phyloP scores from a whole-genome alignment of 495 filamentous ascomycete genomes.

The Penicillium bovifimosum region DNA sequence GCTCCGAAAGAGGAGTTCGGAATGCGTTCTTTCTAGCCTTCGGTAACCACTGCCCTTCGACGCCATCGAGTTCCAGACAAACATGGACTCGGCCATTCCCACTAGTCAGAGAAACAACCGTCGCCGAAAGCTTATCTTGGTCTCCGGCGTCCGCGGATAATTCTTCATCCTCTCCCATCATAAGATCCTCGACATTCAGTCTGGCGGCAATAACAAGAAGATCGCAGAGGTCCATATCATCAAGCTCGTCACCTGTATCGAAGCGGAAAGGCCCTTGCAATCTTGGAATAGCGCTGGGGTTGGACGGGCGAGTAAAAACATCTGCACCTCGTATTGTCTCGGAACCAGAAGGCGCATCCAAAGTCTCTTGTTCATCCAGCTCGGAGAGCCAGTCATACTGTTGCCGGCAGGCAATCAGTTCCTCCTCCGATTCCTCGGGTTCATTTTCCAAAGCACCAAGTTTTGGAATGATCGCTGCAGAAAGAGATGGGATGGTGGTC shows the following conservation, averaged over 20 bases:
- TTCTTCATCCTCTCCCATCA: conserved; percentile 48
- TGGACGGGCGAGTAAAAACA: conserved; percentile 63
- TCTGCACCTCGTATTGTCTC: conserved; percentile 50
- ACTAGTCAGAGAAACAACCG: conserved; percentile 69
- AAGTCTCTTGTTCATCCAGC: conserved; percentile 70
- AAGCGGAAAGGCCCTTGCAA: conserved; percentile 83
- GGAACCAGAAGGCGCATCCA: conserved; percentile 20
- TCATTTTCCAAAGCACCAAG: conserved; percentile 56
- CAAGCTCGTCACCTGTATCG: conserved; percentile 55
- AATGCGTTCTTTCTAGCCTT: conserved; percentile 45
- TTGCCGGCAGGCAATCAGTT: conserved; percentile 44
- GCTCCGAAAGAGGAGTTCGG: conserved; percentile 33
- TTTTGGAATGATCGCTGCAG: conserved; percentile 65
- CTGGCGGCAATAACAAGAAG: conserved; percentile 52
- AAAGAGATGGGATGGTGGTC: conserved; percentile 68
- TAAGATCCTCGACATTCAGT: conserved; percentile 46
- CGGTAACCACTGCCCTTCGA: conserved; percentile 83
- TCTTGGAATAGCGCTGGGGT: conserved; percentile 67
- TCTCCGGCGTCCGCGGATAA: conserved; percentile 46
- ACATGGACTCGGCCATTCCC: conserved; percentile 68
- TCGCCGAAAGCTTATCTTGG: conserved; percentile 61
- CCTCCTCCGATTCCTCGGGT: conserved; percentile 48
- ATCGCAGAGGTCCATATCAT: conserved; percentile 65
- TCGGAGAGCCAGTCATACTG: conserved; percentile 81
- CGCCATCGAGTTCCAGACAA: conserved; percentile 72